Percentiles rank a stretch among this genome's conserved stretches.
phyloP scores from a whole-genome alignment of 305 asterid species.

The Solanum hybrid region DNA sequence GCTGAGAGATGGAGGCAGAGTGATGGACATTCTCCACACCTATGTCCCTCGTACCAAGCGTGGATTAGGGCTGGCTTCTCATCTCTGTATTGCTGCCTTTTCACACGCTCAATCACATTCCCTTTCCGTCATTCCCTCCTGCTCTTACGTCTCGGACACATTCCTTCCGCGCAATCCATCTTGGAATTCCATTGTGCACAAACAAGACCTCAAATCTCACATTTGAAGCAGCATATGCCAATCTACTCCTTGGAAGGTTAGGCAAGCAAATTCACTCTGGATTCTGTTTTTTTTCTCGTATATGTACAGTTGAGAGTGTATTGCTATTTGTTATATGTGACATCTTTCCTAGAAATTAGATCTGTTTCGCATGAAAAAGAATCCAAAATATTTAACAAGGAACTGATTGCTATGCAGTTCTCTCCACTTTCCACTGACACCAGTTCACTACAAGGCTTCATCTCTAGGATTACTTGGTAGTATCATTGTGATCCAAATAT shows the following conservation, averaged over 20 bases:
- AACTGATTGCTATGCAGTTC: neutral
- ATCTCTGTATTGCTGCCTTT: constrained; percentile 75
- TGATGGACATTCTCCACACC: constrained; percentile 74
- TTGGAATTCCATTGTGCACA: constrained; percentile 49
- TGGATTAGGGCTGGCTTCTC: constrained; percentile 73
- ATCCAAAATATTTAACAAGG: neutral
- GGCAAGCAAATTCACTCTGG: neutral
- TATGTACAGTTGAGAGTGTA: neutral
- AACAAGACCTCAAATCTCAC: constrained; percentile 38
- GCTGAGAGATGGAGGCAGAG: constrained; percentile 22
- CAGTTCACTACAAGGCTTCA: neutral
- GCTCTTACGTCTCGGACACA: constrained; percentile 85
- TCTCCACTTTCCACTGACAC: neutral
- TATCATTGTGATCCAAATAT: neutral
- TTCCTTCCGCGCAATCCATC: constrained; percentile 63
- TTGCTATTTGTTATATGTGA: neutral
- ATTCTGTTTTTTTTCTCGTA: neutral
- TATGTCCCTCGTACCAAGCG: constrained; percentile 77
- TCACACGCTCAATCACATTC: constrained; percentile 53
- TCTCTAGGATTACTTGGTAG: neutral
- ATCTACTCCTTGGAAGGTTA: neutral
- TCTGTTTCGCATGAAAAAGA: neutral
- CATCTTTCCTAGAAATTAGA: neutral
- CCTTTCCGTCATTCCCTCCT: constrained; percentile 55
- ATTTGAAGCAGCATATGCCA: constrained; percentile 28